These are phyloP conservation scores for Xylaria multiplex DNA, from an alignment of 2,329 filamentous ascomycete species.

Conservation along the genomic window DNA sequence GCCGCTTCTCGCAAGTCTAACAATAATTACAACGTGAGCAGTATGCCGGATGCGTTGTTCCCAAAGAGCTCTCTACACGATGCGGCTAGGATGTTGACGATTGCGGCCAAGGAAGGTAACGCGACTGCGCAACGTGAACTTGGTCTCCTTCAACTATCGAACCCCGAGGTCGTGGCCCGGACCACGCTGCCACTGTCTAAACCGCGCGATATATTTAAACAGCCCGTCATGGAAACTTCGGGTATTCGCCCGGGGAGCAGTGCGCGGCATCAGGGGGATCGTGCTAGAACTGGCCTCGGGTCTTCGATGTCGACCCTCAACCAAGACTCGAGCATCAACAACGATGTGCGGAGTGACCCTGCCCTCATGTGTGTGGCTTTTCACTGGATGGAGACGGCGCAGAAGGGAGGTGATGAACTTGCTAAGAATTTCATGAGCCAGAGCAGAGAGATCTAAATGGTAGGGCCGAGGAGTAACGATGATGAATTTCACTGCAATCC, in stretches of 20 bases:
- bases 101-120: conserved; percentile 92
- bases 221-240: conserved; percentile 80
- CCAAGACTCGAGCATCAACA: conserved; percentile 51
- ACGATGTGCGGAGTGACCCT: conserved; percentile 76
- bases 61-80: conserved; percentile 75
- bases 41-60: conserved; percentile 53
- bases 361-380: conserved; percentile 92
- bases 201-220: conserved; percentile 89
- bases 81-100: conserved; percentile 88
- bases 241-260: conserved; percentile 54
- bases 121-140: conserved; percentile 91
- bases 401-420: conserved; percentile 84
- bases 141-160: conserved; percentile 90
- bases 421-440: conserved; percentile 85
- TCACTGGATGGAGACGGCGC: conserved; percentile 96
- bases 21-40: conserved; percentile 36
- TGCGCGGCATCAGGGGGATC: conserved; percentile 47
- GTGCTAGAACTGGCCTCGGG: conserved; percentile 46
- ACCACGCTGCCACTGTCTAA: conserved; percentile 86
- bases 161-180: conserved; percentile 83
- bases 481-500: conserved; percentile 19
- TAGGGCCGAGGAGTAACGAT: conserved; percentile 38
- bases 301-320: conserved; percentile 41
- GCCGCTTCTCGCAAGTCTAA: conserved; percentile 68
- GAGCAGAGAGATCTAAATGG: conserved; percentile 54